Evolutionary conservation across 1,284 basidiomycete species (phyloP), one percentile per base, ranked within the genome.

Genomic region (Melampsora larici-populina): DNA sequence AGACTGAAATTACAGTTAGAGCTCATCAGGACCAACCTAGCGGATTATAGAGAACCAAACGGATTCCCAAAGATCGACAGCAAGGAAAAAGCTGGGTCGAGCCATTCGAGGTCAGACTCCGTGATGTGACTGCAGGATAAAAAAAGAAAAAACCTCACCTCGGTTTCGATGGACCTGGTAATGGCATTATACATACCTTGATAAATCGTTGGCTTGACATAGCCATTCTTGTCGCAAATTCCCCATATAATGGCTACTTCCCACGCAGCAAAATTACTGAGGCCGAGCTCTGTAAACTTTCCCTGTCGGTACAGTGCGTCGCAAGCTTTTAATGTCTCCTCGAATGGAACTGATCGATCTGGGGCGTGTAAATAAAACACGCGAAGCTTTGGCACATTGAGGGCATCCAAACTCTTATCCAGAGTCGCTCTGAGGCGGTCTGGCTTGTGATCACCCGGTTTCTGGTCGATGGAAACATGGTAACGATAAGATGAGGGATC

Each of bases 111-210:
- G 24, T 55, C 51, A 55, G 17, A 15, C 5, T 55, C 51, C 4
- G 51, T 3, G 4, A n/a, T 40, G 5, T 36, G 18, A n/a, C 64
- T 15, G 1, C 13, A 17, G 9, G 21, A 36, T 9, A 29, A 17
- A 33, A 66, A 46, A 40, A 17, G 17, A 66, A 48, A 43, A 69
- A 81, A n/a, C n/a, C 58, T 36, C n/a, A 90, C 85, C 80, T 89
- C 89, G 0, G 87, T 86, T 81, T 89, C 89, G 58, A 87, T 87
- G 31, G 82, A 82, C 48, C 88, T 86, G 29, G 82, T 83, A 68
- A 84, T 80, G 11, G 82, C 81, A 79, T 84, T 84, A 81, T 84
- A 84, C 31, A 81, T 68, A 0, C 67, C 79, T 67, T 79, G 79
- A 69, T 79, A 79, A 46, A 78, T 68, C 2, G 75, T 67, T 8